phyloP scores from a whole-genome alignment of 331 rosid species.

The Erythrophleum ivorense region DNA sequence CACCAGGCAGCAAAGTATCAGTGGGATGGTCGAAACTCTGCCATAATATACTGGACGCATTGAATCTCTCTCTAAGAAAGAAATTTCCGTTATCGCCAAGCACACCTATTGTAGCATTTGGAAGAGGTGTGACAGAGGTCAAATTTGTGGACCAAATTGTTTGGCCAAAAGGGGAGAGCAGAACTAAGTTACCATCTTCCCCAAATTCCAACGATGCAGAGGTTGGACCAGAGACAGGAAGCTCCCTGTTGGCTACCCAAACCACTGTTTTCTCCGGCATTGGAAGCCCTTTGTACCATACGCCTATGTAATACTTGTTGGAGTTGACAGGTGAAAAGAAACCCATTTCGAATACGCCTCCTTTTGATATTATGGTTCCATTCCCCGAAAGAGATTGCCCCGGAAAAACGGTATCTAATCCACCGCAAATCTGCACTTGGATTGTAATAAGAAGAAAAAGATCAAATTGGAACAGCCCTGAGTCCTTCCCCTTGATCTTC shows the following conservation, averaged over 20 bases:
- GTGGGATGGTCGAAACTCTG: neutral
- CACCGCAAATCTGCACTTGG: neutral
- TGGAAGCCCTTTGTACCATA: neutral
- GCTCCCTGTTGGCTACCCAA: constrained; percentile 48
- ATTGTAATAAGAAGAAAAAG: neutral
- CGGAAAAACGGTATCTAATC: neutral
- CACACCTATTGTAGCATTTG: neutral
- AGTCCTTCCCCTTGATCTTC: neutral
- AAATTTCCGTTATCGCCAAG: constrained; percentile 44
- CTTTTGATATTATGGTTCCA: neutral
- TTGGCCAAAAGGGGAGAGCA: neutral
- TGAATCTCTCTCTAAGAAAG: constrained; percentile 21
- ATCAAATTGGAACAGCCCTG: neutral
- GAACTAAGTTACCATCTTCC: neutral
- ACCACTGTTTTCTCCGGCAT: constrained; percentile 22
- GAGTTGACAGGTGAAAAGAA: neutral
- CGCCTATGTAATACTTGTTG: neutral
- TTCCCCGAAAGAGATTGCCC: neutral
- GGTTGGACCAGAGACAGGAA: constrained; percentile 33
- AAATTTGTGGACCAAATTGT: neutral
- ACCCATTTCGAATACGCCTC: constrained; percentile 24
- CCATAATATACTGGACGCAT: neutral
- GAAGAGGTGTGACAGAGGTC: neutral
- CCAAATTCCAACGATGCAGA: neutral
- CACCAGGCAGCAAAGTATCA: neutral